Evolutionary conservation across 1,284 basidiomycete species (phyloP).

Genomic region (Cryptococcus sp.): DNA sequence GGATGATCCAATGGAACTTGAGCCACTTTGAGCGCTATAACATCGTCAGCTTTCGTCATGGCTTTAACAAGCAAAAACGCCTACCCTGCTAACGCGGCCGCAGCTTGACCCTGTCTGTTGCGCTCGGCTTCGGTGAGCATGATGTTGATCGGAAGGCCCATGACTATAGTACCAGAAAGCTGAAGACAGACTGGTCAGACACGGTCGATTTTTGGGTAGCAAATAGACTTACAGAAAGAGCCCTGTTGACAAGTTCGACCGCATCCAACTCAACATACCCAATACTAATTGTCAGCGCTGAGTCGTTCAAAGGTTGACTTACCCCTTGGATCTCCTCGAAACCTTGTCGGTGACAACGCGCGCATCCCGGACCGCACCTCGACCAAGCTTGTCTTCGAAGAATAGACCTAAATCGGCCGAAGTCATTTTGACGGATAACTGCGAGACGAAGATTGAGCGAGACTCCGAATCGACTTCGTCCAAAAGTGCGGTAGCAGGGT

Average conservation of each 20-base stretch:
- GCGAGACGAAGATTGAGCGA: slow-evolving; percentile 97
- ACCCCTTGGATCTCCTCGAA: slow-evolving; percentile 95
- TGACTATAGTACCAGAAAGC: slow-evolving; percentile 82
- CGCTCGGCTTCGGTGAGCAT: slow-evolving; percentile 95
- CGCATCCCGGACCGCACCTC: slow-evolving; percentile 88
- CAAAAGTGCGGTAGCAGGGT: slow-evolving; percentile 35
- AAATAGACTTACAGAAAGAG: slow-evolving; percentile 65
- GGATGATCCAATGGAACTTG: neutral
- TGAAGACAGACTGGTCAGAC: slow-evolving; percentile 14
- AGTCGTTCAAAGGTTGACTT: too few species aligned
- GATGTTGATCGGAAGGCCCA: slow-evolving; percentile 96
- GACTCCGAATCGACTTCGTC: slow-evolving; percentile 77
- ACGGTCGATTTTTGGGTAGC: neutral
- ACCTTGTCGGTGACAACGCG: slow-evolving; percentile 91
- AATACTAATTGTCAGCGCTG: slow-evolving; percentile 59
- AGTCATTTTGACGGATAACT: slow-evolving; percentile 91
- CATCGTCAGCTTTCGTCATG: neutral
- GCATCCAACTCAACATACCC: slow-evolving; percentile 95
- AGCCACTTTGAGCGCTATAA: neutral
- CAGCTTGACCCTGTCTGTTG: slow-evolving; percentile 63
- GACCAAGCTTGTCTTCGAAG: slow-evolving; percentile 95
- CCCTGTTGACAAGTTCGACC: slow-evolving; percentile 86
- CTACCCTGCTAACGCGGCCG: slow-evolving; percentile 7
- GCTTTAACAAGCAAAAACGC: neutral
- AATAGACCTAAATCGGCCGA: slow-evolving; percentile 96